phyloP scores from a whole-genome alignment of 352 stramenopile species.

The Pythium monospermum region DNA sequence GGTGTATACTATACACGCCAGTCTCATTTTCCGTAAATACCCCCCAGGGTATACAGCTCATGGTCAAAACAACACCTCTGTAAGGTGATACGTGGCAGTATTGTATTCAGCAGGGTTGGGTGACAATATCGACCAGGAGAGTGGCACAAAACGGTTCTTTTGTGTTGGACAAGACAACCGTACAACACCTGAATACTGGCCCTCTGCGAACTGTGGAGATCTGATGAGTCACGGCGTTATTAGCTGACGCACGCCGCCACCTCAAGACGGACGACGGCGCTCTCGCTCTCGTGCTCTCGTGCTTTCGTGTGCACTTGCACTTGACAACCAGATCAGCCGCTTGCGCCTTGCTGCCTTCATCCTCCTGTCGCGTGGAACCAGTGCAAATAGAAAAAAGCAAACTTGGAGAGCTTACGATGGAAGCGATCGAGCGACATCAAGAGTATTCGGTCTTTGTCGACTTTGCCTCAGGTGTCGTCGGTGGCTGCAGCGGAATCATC shows the following conservation, averaged over 20 bases:
- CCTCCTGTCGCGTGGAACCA: neutral
- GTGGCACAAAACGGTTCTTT: too few species aligned
- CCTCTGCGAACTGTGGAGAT: slow-evolving; percentile 1
- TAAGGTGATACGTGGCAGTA: too few species aligned
- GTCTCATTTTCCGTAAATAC: slow-evolving; percentile 23
- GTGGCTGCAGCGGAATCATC: slow-evolving; percentile 47
- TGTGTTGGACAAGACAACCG: too few species aligned
- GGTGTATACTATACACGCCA: neutral
- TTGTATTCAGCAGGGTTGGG: too few species aligned
- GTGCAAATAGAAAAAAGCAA: too few species aligned
- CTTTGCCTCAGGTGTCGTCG: slow-evolving; percentile 44
- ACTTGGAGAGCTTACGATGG: slow-evolving; percentile 18
- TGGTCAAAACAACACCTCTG: neutral
- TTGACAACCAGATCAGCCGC: too few species aligned
- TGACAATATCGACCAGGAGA: too few species aligned
- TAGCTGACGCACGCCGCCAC: neutral
- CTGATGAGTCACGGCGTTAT: too few species aligned
- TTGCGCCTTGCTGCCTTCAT: too few species aligned
- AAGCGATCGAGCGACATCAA: slow-evolving; percentile 25
- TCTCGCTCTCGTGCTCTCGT: neutral
- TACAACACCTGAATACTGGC: neutral
- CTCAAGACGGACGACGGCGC: too few species aligned
- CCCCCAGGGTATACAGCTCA: too few species aligned
- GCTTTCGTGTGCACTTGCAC: neutral
- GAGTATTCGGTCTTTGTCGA: slow-evolving; percentile 49